Percentiles rank a stretch among this genome's conserved stretches.
These are phyloP conservation scores for Colletotrichum somersetense DNA, from an alignment of 2,329 filamentous ascomycete genomes.

Conservation along the genomic window DNA sequence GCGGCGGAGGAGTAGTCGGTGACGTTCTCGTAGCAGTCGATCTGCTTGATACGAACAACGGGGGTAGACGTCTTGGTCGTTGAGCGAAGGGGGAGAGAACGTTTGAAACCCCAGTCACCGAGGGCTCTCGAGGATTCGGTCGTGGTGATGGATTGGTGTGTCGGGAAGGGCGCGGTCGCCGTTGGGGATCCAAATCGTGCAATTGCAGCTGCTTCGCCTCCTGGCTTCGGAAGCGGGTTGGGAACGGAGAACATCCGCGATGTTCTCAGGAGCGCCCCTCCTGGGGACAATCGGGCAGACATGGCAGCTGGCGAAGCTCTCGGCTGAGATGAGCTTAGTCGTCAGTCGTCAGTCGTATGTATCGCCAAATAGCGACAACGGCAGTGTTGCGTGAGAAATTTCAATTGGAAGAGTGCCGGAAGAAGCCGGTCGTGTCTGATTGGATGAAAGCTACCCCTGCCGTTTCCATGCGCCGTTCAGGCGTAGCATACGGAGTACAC, in stretches of 20 bases:
- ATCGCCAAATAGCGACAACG: background rate
- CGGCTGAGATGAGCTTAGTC: conserved; percentile 26
- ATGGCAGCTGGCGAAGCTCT: conserved; percentile 43
- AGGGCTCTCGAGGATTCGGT: conserved; percentile 77
- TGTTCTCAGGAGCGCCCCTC: conserved; percentile 79
- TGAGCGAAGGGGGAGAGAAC: conserved; percentile 81
- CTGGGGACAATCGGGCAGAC: conserved; percentile 63
- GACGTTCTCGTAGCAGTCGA: conserved; percentile 89
- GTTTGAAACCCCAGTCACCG: conserved; percentile 95
- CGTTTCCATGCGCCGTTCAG: background rate
- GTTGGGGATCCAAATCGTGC: conserved; percentile 70
- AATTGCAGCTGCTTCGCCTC: conserved; percentile 61
- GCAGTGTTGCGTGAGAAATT: conserved; percentile 39
- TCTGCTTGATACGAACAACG: conserved; percentile 78
- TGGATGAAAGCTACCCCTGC: conserved; percentile 38
- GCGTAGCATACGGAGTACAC: background rate
- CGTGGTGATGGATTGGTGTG: conserved; percentile 84
- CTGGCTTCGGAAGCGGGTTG: conserved; percentile 75
- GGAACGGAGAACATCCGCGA: conserved; percentile 94
- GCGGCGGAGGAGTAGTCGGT: conserved; percentile 89
- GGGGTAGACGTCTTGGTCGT: conserved; percentile 81
- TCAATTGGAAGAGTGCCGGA: conserved; percentile 37
- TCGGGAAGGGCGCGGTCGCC: conserved; percentile 83
- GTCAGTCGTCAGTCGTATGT: conserved; percentile 32
- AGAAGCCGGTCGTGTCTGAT: conserved; percentile 29